These are phyloP conservation scores for Gracilaria caudata DNA, from an alignment of 23 red algal genomes.

Conservation along the genomic window DNA sequence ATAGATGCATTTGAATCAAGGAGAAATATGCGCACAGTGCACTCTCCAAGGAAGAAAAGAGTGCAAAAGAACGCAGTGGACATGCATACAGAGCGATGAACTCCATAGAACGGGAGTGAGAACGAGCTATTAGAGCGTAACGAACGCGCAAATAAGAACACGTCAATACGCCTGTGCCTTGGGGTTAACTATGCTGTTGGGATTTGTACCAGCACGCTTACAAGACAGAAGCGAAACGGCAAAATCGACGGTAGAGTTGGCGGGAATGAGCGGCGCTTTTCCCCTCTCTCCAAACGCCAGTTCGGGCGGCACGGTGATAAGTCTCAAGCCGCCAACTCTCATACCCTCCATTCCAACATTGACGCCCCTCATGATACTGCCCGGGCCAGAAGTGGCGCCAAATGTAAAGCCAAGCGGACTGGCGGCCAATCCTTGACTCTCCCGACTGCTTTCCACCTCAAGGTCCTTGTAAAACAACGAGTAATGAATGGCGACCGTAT, in stretches of 20 bases:
- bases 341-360: slow-evolving; percentile 86
- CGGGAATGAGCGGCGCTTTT: slow-evolving; percentile 73
- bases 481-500: slow-evolving; percentile 87
- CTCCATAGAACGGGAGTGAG: too few species aligned
- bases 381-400: slow-evolving; percentile 73
- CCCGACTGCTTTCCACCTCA: slow-evolving; percentile 81
- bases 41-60: not conserved
- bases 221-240: slow-evolving; percentile 69
- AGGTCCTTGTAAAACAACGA: slow-evolving; percentile 76
- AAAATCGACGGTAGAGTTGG: slow-evolving; percentile 80
- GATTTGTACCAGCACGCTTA: slow-evolving; percentile 61
- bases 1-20: not conserved
- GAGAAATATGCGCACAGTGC: not conserved
- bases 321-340: slow-evolving; percentile 86
- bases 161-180: slow-evolving; percentile 52
- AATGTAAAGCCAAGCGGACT: slow-evolving; percentile 78
- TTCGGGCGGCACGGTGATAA: slow-evolving; percentile 81
- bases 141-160: not conserved
- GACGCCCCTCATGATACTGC: slow-evolving; percentile 62
- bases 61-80: not conserved
- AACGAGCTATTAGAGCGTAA: too few species aligned
- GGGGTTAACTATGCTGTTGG: slow-evolving; percentile 50
- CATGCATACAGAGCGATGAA: not conserved
- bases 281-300: slow-evolving; percentile 76
- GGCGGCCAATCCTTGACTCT: slow-evolving; percentile 83